These are phyloP conservation scores for Dictyostelium citrinum DNA, from an alignment of 78 protist genomes.

Conservation along the genomic window DNA sequence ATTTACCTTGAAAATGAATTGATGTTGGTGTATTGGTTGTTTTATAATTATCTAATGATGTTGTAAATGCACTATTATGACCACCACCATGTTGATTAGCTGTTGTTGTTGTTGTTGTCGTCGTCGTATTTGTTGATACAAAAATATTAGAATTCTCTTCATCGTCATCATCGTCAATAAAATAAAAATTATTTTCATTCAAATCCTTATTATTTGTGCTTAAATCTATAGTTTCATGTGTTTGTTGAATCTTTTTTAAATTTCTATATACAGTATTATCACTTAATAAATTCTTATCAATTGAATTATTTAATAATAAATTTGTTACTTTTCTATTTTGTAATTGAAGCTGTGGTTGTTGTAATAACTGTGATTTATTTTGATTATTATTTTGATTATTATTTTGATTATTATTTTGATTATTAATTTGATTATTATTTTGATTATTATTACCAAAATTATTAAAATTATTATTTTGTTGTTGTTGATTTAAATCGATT, in stretches of 20 bases:
- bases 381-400: neutral
- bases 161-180: neutral
- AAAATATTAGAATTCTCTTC: neutral
- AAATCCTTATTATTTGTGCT: neutral
- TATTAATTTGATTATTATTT: neutral
- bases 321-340: neutral
- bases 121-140: neutral
- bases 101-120: neutral
- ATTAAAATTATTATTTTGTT: neutral
- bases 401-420: neutral
- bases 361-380: neutral
- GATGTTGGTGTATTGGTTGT: slow-evolving; percentile 21
- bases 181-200: slow-evolving; percentile 15
- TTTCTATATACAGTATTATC: slow-evolving; percentile 21
- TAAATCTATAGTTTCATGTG: neutral
- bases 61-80: neutral
- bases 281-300: slow-evolving; percentile 1
- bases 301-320: neutral
- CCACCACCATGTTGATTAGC: neutral
- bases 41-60: neutral
- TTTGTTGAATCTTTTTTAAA: slow-evolving; percentile 10
- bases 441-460: neutral
- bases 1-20: slow-evolving; percentile 17
- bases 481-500: neutral
- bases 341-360: neutral